Conservation (phyloP, 495 filamentous ascomycete species). For the Platismatia glauca region DNA sequence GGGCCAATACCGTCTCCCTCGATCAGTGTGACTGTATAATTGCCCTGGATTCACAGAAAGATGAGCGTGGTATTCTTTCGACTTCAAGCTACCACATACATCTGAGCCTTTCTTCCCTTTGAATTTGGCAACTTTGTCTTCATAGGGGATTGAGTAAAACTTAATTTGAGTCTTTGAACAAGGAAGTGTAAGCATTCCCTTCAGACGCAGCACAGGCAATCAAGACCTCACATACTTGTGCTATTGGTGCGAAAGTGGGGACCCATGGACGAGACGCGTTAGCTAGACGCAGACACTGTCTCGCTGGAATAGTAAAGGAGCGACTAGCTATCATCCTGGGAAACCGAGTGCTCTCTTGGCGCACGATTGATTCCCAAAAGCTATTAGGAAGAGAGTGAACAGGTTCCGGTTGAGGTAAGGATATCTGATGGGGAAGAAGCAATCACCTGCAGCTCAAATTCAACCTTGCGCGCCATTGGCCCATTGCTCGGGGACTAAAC, state of each 20-base stretch:
- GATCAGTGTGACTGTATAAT: constrained; percentile 91
- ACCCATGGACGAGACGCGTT: constrained; percentile 40
- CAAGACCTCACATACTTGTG: constrained; percentile 18
- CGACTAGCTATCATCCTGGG: constrained; percentile 50
- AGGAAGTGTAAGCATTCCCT: not conserved
- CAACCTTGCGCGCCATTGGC: not conserved
- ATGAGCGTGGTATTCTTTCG: constrained; percentile 1
- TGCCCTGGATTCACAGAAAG: constrained; percentile 50
- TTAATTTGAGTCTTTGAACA: constrained; percentile 26
- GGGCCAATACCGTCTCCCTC: constrained; percentile 98
- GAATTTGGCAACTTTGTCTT: constrained; percentile 84
- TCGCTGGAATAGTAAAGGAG: constrained; percentile 44
- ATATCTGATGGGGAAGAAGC: not conserved
- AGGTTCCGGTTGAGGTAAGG: not conserved
- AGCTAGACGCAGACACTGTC: constrained; percentile 47
- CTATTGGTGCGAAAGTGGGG: constrained; percentile 46
- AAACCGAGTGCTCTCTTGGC: not conserved
- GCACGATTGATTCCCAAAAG: constrained; percentile 4
- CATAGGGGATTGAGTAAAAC: constrained; percentile 43
- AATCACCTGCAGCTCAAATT: not conserved
- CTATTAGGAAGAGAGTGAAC: not conserved
- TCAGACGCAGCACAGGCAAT: not conserved
- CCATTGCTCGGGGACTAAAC: not conserved
- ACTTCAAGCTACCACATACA: constrained; percentile 47
- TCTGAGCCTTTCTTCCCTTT: constrained; percentile 77